phyloP scores from a whole-genome alignment of 106 monocot species.

The Dactylorhiza incarnata region DNA sequence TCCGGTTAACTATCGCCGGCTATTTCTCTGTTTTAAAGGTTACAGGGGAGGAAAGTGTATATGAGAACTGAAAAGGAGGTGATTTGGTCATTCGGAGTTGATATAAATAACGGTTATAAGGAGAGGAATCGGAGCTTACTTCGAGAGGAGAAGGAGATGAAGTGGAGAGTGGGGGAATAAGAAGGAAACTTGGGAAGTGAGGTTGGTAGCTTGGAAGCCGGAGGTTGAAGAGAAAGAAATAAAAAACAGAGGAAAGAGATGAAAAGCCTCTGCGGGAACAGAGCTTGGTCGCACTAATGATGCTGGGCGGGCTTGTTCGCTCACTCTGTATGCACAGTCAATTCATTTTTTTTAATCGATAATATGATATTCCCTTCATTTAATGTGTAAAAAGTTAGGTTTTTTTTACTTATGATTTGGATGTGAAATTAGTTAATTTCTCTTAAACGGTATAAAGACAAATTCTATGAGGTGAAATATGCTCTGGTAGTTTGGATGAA shows the following conservation, averaged over 20 bases:
- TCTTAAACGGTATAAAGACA: too few relatives aligned
- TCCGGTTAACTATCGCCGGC: not conserved
- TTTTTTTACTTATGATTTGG: too few relatives aligned
- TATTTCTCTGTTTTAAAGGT: not conserved
- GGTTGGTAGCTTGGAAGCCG: slow-evolving; percentile 34
- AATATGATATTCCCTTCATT: too few relatives aligned
- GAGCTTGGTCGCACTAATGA: too few relatives aligned
- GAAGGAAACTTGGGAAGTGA: slow-evolving; percentile 53
- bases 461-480: too few relatives aligned
- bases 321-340: too few relatives aligned
- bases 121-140: slow-evolving; percentile 34
- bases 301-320: too few relatives aligned
- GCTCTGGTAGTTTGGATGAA: too few relatives aligned
- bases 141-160: slow-evolving; percentile 15
- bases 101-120: slow-evolving; percentile 7
- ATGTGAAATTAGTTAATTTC: too few relatives aligned
- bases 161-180: slow-evolving; percentile 32
- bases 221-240: slow-evolving; percentile 20
- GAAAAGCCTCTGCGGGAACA: too few relatives aligned
- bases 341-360: too few relatives aligned
- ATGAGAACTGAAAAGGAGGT: slow-evolving; percentile 32
- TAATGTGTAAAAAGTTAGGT: too few relatives aligned
- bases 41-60: not conserved
- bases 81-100: slow-evolving; percentile 2
- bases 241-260: not conserved